Base-by-base conservation (phyloP, 768 basidiomycete species). In the Amanita subjunquillea region DNA sequence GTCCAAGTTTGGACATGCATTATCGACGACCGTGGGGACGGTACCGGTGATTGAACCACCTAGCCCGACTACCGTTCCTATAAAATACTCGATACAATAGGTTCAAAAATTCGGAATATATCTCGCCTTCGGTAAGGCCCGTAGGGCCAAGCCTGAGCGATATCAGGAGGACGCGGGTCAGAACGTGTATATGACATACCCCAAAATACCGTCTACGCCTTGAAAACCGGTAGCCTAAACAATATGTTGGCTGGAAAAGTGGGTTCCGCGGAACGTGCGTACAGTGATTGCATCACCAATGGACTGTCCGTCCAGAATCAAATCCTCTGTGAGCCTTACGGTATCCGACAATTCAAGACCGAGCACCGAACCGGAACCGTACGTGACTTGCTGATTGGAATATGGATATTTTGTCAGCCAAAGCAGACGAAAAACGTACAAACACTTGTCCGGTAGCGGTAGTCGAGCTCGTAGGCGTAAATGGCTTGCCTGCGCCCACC, bases 121-220 rank as follows among this genome's bases (percentile, higher is more conserved):
- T 60, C 54, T 63, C 65, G 61, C 72, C 76, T 47, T 65, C 10
- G 0, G 84, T 85, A 45, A 86, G 69, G 50, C 65, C 72, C 9
- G 67, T 65, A 20, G 85, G 85, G 20, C 84, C 85, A 54, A 86
- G 75, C 15, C 82, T 85, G 39, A 17, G 25, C 59, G 3, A 57
- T 41, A 36, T 30, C 41, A 48, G 22, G 48, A 34, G 8, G 20
- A 20, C 3, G 20, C 15, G 12, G 25, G 30, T 36, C 42, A 25
- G 20, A 53, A 39, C 27, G 17, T 45, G 34, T 29, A 13, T 13
- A 51, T 29, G 9, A 57, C 70, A 32, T 63, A 83, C 80, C 83
- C 83, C 22, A 85, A 56, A 55, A 86, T 84, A 8, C 83, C 83
- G 57, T 85, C 84, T 20, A 78, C 70, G 38, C 73, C 76, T 0